Percentiles rank a stretch among this genome's conserved stretches.
phyloP scores from a whole-genome alignment of 345 rosid species.

The Ceriops tagal region DNA sequence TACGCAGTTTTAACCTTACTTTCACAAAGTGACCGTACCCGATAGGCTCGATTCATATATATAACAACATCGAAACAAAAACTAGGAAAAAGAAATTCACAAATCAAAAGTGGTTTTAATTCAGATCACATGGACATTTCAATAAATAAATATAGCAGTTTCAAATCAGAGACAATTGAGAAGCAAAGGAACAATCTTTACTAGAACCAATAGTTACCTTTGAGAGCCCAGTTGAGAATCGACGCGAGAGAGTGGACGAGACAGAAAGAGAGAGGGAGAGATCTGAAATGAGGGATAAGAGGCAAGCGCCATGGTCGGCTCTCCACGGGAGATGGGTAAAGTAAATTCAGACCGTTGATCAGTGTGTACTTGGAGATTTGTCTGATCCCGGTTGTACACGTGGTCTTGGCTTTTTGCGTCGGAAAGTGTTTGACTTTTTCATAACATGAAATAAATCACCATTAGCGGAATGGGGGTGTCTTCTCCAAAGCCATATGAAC shows the following conservation, averaged over 20 bases:
- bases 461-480: too few species aligned
- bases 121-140: too few species aligned
- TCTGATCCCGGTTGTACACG: slow-evolving; percentile 11
- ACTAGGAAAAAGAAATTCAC: too few species aligned
- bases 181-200: neutral
- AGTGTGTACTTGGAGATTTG: neutral
- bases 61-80: too few species aligned
- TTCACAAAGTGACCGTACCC: too few species aligned
- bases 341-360: slow-evolving; percentile 15
- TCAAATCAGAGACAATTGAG: neutral
- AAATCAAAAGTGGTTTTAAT: too few species aligned
- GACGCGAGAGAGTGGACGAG: neutral
- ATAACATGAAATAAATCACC: too few species aligned
- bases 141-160: too few species aligned
- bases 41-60: too few species aligned
- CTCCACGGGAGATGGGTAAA: neutral
- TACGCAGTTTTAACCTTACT: too few species aligned
- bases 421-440: neutral
- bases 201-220: neutral
- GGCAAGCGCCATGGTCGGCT: neutral
- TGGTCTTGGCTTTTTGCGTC: neutral
- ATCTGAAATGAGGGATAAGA: neutral
- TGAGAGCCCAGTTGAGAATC: neutral
- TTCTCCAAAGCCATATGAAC: too few species aligned
- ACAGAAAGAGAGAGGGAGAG: neutral